A percentile compares a stretch with the other conserved stretches of the same genome.
phyloP scores from a whole-genome alignment of 1,284 basidiomycete species.

The Papiliotrema laurentii region DNA sequence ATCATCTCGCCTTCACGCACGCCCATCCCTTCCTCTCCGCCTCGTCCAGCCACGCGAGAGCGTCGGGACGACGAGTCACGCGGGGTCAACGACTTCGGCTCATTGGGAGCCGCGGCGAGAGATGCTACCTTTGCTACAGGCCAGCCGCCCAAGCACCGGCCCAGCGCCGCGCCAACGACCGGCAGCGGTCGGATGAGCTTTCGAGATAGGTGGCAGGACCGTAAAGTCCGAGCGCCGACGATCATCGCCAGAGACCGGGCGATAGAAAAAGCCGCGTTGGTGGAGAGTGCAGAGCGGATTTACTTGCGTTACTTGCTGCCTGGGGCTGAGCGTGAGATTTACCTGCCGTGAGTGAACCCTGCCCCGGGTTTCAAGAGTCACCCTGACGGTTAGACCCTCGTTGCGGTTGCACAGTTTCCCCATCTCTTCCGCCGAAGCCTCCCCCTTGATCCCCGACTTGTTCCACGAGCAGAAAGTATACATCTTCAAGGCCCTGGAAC shows the following conservation, averaged over 20 bases:
- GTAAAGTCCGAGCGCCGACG: conserved; percentile 59
- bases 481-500: conserved; percentile 93
- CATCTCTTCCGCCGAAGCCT: conserved; percentile 65
- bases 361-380: conserved; percentile 40
- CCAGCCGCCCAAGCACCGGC: conserved; percentile 9
- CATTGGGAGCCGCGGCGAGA: too few species aligned
- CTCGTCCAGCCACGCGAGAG: conserved; percentile 13
- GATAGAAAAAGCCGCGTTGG: conserved; percentile 82
- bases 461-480: conserved; percentile 97
- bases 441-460: conserved; percentile 88
- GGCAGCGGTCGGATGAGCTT: conserved; percentile 9
- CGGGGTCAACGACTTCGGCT: conserved; percentile 11
- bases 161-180: conserved; percentile 11
- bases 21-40: conserved; percentile 9
- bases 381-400: conserved; percentile 27
- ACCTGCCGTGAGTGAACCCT: conserved; percentile 69
- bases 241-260: conserved; percentile 84
- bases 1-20: not conserved
- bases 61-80: conserved; percentile 40
- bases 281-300: conserved; percentile 91
- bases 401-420: conserved; percentile 49
- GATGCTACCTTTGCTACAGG: too few species aligned
- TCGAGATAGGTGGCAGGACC: conserved; percentile 12
- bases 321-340: conserved; percentile 73
- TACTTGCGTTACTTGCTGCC: conserved; percentile 81